These are phyloP conservation scores for Peribolospora kevripleyi DNA, from an alignment of 768 basidiomycete genomes.

Conservation along the genomic window DNA sequence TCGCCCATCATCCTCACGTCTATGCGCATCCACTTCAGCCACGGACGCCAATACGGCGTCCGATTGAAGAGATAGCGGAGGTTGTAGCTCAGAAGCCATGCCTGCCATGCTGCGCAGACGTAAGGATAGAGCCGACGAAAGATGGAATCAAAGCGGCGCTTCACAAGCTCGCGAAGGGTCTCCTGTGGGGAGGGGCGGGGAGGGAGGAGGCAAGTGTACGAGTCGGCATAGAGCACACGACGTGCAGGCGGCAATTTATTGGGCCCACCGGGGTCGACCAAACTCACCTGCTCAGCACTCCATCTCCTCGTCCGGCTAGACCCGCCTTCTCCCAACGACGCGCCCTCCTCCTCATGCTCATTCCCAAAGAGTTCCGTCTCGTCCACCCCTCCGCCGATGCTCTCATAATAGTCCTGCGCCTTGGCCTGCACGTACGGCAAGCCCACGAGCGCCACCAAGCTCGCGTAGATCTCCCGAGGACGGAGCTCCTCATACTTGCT, in stretches of 20 bases:
- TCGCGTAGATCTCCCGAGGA: neutral
- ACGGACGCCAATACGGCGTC: constrained; percentile 69
- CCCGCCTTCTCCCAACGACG: no score
- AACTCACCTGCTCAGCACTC: no score
- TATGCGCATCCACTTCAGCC: constrained; percentile 64
- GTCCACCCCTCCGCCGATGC: constrained; percentile 55
- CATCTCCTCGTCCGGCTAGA: no score
- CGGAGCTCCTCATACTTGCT: constrained; percentile 20
- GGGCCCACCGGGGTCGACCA: no score
- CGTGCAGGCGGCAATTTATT: neutral
- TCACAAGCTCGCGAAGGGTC: neutral
- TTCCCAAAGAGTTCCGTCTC: constrained; percentile 10
- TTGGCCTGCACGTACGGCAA: constrained; percentile 76
- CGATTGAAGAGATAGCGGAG: constrained; percentile 71
- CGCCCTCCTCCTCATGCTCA: neutral
- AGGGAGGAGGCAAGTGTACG: neutral
- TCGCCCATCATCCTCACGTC: constrained; percentile 53
- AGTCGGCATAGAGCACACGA: neutral
- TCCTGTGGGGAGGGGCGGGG: neutral
- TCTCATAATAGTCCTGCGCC: constrained; percentile 70
- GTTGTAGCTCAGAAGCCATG: constrained; percentile 64
- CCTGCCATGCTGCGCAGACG: constrained; percentile 47
- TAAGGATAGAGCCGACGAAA: constrained; percentile 66
- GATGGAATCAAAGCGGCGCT: constrained; percentile 14
- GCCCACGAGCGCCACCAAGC: constrained; percentile 34